phyloP scores from a whole-genome alignment of 371 early-diverging fungal species.

The Apophysomyces ossiformis region DNA sequence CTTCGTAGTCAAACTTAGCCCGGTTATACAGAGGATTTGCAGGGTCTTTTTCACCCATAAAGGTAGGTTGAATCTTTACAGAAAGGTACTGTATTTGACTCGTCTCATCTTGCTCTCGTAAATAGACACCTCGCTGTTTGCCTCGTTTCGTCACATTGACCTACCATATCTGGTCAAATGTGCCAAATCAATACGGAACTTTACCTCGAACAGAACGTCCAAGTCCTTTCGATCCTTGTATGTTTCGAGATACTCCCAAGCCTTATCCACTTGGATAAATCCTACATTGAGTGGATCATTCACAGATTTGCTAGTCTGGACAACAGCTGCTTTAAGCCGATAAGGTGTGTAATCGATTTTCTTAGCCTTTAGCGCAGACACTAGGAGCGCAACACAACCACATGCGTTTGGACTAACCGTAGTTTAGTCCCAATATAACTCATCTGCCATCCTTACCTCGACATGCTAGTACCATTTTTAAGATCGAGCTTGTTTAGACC shows the following conservation, averaged over 20 bases:
- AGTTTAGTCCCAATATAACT: background rate
- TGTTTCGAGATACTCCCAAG: conserved; percentile 80
- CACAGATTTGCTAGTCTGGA: conserved; percentile 73
- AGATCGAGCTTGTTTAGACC: conserved; percentile 74
- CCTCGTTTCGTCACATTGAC: conserved; percentile 37
- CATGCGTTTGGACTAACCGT: conserved; percentile 82
- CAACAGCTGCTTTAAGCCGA: conserved; percentile 79
- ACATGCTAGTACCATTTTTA: conserved; percentile 96
- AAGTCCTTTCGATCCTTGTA: conserved; percentile 62
- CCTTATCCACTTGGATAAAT: conserved; percentile 86
- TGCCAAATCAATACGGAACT: background rate
- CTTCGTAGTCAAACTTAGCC: conserved; percentile 78
- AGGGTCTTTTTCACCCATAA: conserved; percentile 71
- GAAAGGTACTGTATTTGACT: conserved; percentile 61
- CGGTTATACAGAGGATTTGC: conserved; percentile 62
- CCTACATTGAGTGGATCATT: conserved; percentile 83
- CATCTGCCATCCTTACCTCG: conserved; percentile 32
- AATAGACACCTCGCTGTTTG: conserved; percentile 81
- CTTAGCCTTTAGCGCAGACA: conserved; percentile 81
- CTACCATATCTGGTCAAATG: conserved; percentile 17
- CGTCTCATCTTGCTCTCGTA: conserved; percentile 82
- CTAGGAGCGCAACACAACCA: conserved; percentile 82
- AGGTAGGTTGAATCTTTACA: conserved; percentile 73
- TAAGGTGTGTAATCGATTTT: conserved; percentile 77
- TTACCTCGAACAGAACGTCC: conserved; percentile 71